Percentiles rank a stretch among this genome's conserved stretches.
These are phyloP conservation scores for Clavispora phyllophila DNA, from an alignment of 805 yeast genomes.

Conservation along the genomic window DNA sequence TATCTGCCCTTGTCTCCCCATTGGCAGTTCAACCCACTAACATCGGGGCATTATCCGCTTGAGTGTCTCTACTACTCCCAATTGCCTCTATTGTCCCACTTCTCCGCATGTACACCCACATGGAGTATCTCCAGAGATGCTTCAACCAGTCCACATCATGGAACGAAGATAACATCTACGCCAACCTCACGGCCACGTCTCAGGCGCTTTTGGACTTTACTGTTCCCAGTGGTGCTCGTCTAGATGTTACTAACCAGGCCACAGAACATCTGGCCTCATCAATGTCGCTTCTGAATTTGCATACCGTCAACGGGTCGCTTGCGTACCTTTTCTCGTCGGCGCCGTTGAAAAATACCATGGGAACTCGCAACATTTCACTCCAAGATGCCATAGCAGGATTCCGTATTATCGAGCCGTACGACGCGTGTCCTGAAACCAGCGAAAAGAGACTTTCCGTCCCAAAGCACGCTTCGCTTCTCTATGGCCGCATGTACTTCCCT, in stretches of 20 bases:
- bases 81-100: no score
- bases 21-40: no score
- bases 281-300: constrained; percentile 60
- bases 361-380: constrained; percentile 49
- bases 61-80: no score
- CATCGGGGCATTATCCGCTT: no score
- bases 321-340: constrained; percentile 73
- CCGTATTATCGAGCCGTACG: constrained; percentile 46
- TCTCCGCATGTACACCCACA: constrained; percentile 66
- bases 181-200: constrained; percentile 69
- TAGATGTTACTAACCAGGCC: constrained; percentile 67
- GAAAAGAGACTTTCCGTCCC: not conserved
- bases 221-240: constrained; percentile 60
- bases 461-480: constrained; percentile 43
- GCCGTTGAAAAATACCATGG: constrained; percentile 46
- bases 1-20: no score
- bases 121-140: constrained; percentile 78
- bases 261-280: constrained; percentile 68
- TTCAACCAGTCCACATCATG: constrained; percentile 69
- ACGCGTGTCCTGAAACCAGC: constrained; percentile 3
- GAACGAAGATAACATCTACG: constrained; percentile 75
- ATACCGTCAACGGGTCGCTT: constrained; percentile 70
- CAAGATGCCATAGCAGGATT: constrained; percentile 72
- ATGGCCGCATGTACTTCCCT: constrained; percentile 87
- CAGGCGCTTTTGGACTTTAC: constrained; percentile 65